A percentile compares a stretch with the other conserved stretches of the same genome.
phyloP scores from a whole-genome alignment of 441 rosid genomes.

The Syzygium malaccense region DNA sequence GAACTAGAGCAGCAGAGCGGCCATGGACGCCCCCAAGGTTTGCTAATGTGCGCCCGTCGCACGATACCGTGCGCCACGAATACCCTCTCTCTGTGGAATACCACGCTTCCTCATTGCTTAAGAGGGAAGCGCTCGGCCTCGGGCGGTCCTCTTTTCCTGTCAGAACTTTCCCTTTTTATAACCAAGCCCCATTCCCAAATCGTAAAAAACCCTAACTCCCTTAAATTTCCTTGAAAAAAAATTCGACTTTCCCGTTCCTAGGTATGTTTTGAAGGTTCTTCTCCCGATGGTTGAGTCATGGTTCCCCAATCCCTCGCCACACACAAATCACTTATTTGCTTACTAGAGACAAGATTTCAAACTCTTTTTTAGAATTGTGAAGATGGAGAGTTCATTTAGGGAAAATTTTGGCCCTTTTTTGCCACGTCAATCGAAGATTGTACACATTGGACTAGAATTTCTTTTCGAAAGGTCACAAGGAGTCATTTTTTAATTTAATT shows the following conservation, averaged over 20 bases:
- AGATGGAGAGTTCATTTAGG: not conserved
- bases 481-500: not conserved
- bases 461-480: not conserved
- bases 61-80: not conserved
- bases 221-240: not conserved
- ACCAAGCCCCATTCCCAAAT: not conserved
- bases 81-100: not conserved
- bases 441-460: not conserved
- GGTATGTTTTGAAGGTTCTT: not conserved
- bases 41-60: not conserved
- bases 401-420: not conserved
- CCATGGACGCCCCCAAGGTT: not conserved
- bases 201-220: not conserved
- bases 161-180: not conserved
- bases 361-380: not conserved
- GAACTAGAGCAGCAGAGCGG: not conserved
- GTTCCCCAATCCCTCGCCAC: not conserved
- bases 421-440: not conserved
- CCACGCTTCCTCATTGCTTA: not conserved
- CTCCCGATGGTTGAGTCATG: not conserved
- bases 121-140: not conserved
- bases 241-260: not conserved
- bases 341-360: not conserved
- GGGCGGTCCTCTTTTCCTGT: not conserved
- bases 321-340: not conserved